Evolutionary conservation across 2,329 filamentous ascomycete species (phyloP), one percentile per base, ranked within the genome.

Genomic region (Sporothrix euskadiensis): DNA sequence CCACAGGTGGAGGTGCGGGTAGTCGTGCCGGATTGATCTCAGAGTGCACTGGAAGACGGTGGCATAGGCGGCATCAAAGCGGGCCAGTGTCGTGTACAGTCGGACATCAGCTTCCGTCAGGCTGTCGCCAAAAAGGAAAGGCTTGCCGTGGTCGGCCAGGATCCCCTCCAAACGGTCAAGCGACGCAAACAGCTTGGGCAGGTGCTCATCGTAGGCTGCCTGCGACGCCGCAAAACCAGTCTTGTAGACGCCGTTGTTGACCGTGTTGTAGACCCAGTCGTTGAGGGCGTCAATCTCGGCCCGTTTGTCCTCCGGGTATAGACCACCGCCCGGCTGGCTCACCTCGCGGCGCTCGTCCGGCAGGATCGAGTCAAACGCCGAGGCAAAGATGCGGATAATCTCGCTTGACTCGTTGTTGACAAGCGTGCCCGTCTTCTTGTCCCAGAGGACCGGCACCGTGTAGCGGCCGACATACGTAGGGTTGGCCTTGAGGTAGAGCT

Each of bases 361-460:
- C 1, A 91, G 79, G 6, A 90, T 78, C 66, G 85, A 82, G 75
- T 94, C 91, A 78, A 94, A 94, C 72, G 89, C 91, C 12, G 86
- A 85, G 81, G 93, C 94, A 75, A 96, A 84, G 91, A 95, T 94
- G 76, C 92, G 88, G 77, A 96, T 94, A 77, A 96, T 95, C 80
- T 96, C 93, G 71, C 89, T 88, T 72, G 90, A 92, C 84, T 96
- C 93, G 76, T 97, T 97, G 85, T 88, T 94, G 63, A 96, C 93
- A 76, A 95, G 92, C 19, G 85, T 88, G 68, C 90, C 87, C 32
- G 85, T 84, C 79, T 91, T 88, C 79, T 89, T 91, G 76, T 93
- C 91, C 84, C 88, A 92, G 10, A 94, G 84, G 0, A 90, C 89
- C 0, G 92, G 92, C 1, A 94, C 92, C 0, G 92, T 94, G 79